Percentiles rank a stretch among this genome's conserved stretches.
These are phyloP conservation scores for Xylaria hypoxylon DNA, from an alignment of 2,329 filamentous ascomycete species.

Conservation along the genomic window DNA sequence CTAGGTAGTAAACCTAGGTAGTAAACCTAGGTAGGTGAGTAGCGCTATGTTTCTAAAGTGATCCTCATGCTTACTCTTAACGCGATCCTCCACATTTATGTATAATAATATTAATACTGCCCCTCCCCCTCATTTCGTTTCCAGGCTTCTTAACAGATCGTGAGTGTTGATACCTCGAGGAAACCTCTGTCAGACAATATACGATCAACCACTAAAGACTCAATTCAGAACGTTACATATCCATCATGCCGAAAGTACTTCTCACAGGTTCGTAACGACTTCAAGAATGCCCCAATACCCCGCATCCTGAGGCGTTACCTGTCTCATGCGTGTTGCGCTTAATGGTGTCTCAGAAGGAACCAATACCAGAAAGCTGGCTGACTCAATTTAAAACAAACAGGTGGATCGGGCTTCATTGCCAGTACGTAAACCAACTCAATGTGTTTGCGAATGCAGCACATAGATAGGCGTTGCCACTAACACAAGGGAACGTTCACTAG, in stretches of 20 bases:
- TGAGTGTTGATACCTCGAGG: conserved; percentile 4
- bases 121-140: neutral
- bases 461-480: conserved; percentile 14
- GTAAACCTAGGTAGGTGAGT: conserved; percentile 12
- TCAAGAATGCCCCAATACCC: conserved; percentile 3
- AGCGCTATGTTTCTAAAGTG: conserved; percentile 9
- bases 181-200: neutral
- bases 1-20: too few relatives aligned
- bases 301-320: conserved; percentile 1
- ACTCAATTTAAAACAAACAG: conserved; percentile 44
- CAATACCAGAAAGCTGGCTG: conserved; percentile 18
- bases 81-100: neutral
- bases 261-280: conserved; percentile 55
- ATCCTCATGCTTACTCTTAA: conserved; percentile 24
- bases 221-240: neutral
- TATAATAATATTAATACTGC: conserved; percentile 20
- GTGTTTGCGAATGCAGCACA: neutral
- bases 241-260: conserved; percentile 60
- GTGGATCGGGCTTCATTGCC: conserved; percentile 66
- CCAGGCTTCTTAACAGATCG: neutral
- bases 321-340: neutral
- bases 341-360: conserved; percentile 1
- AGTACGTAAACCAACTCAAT: conserved; percentile 50
- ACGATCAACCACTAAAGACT: neutral
- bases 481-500: conserved; percentile 47